A percentile compares a stretch with the other conserved stretches of the same genome.
Evolutionary conservation across 345 rosid genomes (phyloP).

Genomic region (Syzygium jambos): DNA sequence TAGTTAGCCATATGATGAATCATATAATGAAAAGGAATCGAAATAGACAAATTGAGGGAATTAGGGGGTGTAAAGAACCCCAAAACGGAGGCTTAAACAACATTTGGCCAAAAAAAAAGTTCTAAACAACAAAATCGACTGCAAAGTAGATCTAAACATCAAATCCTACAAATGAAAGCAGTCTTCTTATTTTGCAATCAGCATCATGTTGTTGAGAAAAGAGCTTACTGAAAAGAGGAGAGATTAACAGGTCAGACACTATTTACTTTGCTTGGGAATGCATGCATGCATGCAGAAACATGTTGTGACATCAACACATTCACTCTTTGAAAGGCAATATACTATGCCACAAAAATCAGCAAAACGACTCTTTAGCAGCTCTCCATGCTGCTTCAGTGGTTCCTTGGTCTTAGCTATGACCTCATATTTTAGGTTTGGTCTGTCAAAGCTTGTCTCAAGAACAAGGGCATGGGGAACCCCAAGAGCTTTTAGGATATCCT

Average conservation of each 20-base stretch:
- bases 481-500: slow-evolving; percentile 71
- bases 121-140: neutral
- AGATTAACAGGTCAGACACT: too few species aligned
- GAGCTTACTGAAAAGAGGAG: neutral
- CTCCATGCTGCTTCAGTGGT: slow-evolving; percentile 73
- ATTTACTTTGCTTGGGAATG: neutral
- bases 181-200: neutral
- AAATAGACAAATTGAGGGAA: too few species aligned
- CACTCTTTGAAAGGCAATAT: slow-evolving; percentile 86
- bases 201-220: neutral
- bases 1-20: too few species aligned
- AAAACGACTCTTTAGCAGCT: slow-evolving; percentile 40
- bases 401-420: slow-evolving; percentile 71
- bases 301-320: slow-evolving; percentile 66
- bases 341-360: slow-evolving; percentile 65
- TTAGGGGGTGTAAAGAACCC: neutral
- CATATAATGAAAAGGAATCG: too few species aligned
- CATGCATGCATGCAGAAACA: neutral
- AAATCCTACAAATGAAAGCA: too few species aligned
- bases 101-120: too few species aligned
- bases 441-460: slow-evolving; percentile 86
- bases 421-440: slow-evolving; percentile 81
- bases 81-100: too few species aligned
- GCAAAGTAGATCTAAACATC: too few species aligned
- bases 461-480: slow-evolving; percentile 69